phyloP scores from a whole-genome alignment of 1,284 basidiomycete genomes.

The Apiotrichum brassicae region DNA sequence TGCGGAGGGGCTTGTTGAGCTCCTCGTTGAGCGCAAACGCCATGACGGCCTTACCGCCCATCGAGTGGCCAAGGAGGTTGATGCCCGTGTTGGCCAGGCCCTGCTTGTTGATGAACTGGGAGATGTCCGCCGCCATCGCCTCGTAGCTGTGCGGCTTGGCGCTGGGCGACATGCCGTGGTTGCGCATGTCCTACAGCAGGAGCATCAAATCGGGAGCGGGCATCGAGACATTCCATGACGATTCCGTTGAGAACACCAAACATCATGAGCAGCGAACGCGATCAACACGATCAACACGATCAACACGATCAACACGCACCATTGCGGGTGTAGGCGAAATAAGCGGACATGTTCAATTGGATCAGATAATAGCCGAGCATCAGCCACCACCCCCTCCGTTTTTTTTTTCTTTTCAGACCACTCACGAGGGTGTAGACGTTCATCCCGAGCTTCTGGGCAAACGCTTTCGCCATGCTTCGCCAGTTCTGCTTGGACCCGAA shows the following conservation, averaged over 20 bases:
- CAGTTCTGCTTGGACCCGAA: conserved; percentile 57
- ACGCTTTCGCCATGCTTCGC: conserved; percentile 51
- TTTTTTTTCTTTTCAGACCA: background rate
- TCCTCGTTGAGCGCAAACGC: conserved; percentile 48
- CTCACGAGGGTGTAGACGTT: conserved; percentile 52
- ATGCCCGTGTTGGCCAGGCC: conserved; percentile 41
- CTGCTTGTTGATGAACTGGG: conserved; percentile 46
- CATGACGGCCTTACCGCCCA: conserved; percentile 56
- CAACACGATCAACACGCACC: background rate
- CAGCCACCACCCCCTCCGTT: background rate
- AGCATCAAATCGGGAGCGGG: background rate
- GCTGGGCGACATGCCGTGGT: conserved; percentile 54
- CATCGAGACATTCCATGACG: too few relatives aligned
- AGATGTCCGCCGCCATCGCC: conserved; percentile 48
- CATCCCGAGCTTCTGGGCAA: conserved; percentile 49
- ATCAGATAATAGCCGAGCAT: background rate
- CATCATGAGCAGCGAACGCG: background rate
- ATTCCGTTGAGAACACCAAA: too few relatives aligned
- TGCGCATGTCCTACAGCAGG: conserved; percentile 50
- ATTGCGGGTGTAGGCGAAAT: background rate
- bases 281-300: background rate
- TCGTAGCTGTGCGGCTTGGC: conserved; percentile 49
- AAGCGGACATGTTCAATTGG: background rate
- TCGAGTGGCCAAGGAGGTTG: conserved; percentile 53
- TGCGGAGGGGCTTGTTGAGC: conserved; percentile 43